Conservation (phyloP, 805 yeast genomes). For the Candida saitoana region DNA sequence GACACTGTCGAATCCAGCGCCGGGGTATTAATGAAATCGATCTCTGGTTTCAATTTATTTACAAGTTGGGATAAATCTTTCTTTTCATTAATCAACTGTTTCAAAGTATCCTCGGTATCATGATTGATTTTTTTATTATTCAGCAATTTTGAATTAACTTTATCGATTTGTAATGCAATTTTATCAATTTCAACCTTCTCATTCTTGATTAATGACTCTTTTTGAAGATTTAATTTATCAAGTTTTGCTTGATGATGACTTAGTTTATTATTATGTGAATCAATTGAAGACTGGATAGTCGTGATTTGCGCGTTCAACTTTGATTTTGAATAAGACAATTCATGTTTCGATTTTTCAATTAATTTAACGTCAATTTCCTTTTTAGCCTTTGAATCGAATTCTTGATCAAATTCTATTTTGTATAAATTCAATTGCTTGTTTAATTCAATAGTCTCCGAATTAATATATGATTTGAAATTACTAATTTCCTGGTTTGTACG, state of each 20-base stretch:
- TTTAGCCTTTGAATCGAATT: constrained; percentile 24
- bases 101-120: constrained; percentile 23
- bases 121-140: constrained; percentile 19
- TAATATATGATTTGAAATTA: constrained; percentile 11
- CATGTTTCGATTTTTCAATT: constrained; percentile 28
- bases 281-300: constrained; percentile 16
- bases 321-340: constrained; percentile 29
- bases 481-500: constrained; percentile 19
- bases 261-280: constrained; percentile 17
- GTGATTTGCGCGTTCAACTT: constrained; percentile 24
- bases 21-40: constrained; percentile 19
- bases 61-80: constrained; percentile 15
- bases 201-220: constrained; percentile 18
- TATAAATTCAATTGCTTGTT: constrained; percentile 27
- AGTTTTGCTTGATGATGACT: constrained; percentile 13
- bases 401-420: constrained; percentile 36
- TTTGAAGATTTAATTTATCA: constrained; percentile 21
- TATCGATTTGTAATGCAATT: constrained; percentile 15
- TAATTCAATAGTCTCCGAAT: constrained; percentile 14
- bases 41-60: constrained; percentile 20
- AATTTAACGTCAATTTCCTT: constrained; percentile 30
- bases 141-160: constrained; percentile 13
- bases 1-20: constrained; percentile 3
- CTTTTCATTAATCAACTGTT: constrained; percentile 19
- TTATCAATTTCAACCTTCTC: constrained; percentile 21